Evolutionary conservation across 108 stramenopile species (phyloP).

Genomic region (Nitzschia sp.): DNA sequence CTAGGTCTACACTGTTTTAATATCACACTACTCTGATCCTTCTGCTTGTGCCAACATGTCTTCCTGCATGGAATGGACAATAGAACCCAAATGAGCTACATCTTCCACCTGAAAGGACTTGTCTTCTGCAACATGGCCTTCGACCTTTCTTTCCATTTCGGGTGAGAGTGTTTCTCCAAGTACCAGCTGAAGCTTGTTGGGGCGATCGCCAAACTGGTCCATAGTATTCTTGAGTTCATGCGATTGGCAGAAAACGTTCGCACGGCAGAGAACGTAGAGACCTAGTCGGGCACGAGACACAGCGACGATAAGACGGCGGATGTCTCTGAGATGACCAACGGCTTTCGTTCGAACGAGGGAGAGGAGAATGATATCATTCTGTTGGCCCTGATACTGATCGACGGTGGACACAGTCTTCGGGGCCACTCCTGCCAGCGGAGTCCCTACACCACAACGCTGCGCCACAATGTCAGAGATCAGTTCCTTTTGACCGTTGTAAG

Average conservation of each 20-base stretch:
- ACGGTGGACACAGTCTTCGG: slow-evolving; percentile 83
- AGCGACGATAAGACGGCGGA: slow-evolving; percentile 96
- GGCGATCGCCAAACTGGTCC: slow-evolving; percentile 52
- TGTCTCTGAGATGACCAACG: slow-evolving; percentile 95
- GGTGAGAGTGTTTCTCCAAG: slow-evolving; percentile 51
- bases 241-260: slow-evolving; percentile 63
- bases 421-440: slow-evolving; percentile 71
- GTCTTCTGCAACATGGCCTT: slow-evolving; percentile 41
- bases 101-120: slow-evolving; percentile 67
- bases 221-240: slow-evolving; percentile 76
- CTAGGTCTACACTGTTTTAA: too few relatives aligned
- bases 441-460: slow-evolving; percentile 83
- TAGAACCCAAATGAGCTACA: slow-evolving; percentile 70
- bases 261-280: slow-evolving; percentile 91
- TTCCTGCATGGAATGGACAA: slow-evolving; percentile 82
- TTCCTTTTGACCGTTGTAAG: slow-evolving; percentile 98
- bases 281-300: slow-evolving; percentile 95
- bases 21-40: too few relatives aligned
- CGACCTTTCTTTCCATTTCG: slow-evolving; percentile 54
- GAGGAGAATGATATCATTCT: slow-evolving; percentile 94
- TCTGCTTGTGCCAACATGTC: slow-evolving; percentile 27
- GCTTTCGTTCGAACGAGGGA: slow-evolving; percentile 92
- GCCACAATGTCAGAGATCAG: slow-evolving; percentile 86
- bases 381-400: slow-evolving; percentile 98
- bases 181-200: slow-evolving; percentile 69